These are phyloP conservation scores for Rossbeevera mucosa DNA, from an alignment of 768 basidiomycete genomes.

Conservation along the genomic window DNA sequence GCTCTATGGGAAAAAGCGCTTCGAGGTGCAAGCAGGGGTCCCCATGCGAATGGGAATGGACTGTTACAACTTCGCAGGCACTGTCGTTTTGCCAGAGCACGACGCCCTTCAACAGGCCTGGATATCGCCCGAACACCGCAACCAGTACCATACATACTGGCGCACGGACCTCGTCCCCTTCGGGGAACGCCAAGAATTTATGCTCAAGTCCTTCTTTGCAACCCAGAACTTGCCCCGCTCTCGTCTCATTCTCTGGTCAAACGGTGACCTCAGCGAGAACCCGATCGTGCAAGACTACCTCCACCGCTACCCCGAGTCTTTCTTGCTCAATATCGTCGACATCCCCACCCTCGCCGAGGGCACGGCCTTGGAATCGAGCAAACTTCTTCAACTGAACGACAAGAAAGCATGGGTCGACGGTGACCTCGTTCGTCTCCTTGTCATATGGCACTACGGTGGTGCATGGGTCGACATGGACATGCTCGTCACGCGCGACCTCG, in stretches of 20 bases:
- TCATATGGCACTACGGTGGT: conserved; percentile 87
- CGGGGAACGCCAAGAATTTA: conserved; percentile 76
- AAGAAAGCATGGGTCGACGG: conserved; percentile 91
- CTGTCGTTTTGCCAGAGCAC: conserved; percentile 42
- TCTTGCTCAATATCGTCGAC: conserved; percentile 65
- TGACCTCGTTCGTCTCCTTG: conserved; percentile 81
- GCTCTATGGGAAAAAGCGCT: conserved; percentile 57
- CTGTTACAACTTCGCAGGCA: conserved; percentile 90
- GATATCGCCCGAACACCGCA: conserved; percentile 41
- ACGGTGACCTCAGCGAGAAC: conserved; percentile 63
- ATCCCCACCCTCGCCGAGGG: conserved; percentile 63
- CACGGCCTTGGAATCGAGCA: conserved; percentile 67
- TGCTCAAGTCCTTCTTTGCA: conserved; percentile 90
- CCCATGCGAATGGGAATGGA: conserved; percentile 76
- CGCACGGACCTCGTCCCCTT: conserved; percentile 79
- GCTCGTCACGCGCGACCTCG: conserved; percentile 79
- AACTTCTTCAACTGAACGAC: conserved; percentile 60
- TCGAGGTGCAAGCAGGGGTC: conserved; percentile 78
- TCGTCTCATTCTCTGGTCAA: conserved; percentile 88
- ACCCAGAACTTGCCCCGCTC: conserved; percentile 71
- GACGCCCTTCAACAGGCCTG: conserved; percentile 3
- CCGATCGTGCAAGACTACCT: conserved; percentile 59
- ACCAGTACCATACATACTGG: conserved; percentile 93
- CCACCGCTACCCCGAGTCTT: conserved; percentile 59
- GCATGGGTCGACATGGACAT: conserved; percentile 99